Conservation (phyloP, 805 yeast genomes). For the Saccharomycopsis fermentans region DNA sequence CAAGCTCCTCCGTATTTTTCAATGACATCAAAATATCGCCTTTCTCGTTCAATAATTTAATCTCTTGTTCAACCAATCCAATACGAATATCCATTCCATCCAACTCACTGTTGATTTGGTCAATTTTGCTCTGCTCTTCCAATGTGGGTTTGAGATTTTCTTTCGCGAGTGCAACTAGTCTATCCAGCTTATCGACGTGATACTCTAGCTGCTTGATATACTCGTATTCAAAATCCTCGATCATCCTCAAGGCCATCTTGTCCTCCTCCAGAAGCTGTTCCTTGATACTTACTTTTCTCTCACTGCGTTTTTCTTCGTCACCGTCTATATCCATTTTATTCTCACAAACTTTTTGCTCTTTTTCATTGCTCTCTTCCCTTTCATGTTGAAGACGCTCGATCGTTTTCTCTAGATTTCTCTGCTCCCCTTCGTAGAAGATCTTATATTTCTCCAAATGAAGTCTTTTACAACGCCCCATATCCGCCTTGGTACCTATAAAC, state of each 20-base stretch:
- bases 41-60: slow-evolving; percentile 39
- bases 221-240: slow-evolving; percentile 41
- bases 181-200: slow-evolving; percentile 49
- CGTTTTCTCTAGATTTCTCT: slow-evolving; percentile 28
- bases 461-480: slow-evolving; percentile 69
- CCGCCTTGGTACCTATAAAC: slow-evolving; percentile 72
- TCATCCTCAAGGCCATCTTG: slow-evolving; percentile 23
- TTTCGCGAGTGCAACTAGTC: slow-evolving; percentile 51
- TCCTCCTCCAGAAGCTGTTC: slow-evolving; percentile 30
- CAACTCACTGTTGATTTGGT: slow-evolving; percentile 42
- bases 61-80: slow-evolving; percentile 58
- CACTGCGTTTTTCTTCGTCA: not conserved
- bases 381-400: slow-evolving; percentile 34
- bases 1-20: slow-evolving; percentile 37
- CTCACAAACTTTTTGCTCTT: slow-evolving; percentile 34
- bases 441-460: slow-evolving; percentile 67
- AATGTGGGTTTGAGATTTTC: slow-evolving; percentile 61
- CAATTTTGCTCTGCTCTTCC: slow-evolving; percentile 57
- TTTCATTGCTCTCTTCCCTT: slow-evolving; percentile 35
- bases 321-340: not conserved
- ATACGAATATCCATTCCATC: slow-evolving; percentile 54
- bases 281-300: not conserved
- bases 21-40: slow-evolving; percentile 44
- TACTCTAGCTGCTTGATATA: slow-evolving; percentile 30
- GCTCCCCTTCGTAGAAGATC: slow-evolving; percentile 49